phyloP scores from a whole-genome alignment of 2,329 filamentous ascomycete species.

The Fusarium pilosicola region DNA sequence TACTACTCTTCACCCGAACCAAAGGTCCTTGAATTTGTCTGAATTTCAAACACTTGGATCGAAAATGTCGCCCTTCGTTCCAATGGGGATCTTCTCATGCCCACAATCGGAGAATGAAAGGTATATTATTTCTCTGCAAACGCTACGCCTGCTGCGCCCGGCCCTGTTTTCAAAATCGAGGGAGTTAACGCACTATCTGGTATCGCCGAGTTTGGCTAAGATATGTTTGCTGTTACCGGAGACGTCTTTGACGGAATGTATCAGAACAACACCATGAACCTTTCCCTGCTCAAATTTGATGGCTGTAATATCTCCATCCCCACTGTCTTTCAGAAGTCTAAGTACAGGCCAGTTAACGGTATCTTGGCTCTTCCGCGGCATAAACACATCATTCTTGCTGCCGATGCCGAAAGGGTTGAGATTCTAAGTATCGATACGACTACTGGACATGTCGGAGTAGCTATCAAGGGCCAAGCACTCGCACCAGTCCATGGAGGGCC shows the following conservation, averaged over 20 bases:
- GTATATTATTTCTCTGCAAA: not conserved
- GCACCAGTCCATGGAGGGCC: not conserved
- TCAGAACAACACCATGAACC: not conserved
- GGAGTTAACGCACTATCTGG: not conserved
- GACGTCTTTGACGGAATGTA: not conserved
- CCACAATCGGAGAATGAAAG: not conserved
- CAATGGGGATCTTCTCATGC: not conserved
- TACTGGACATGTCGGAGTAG: not conserved
- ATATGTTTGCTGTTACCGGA: not conserved
- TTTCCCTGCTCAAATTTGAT: not conserved
- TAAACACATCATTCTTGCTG: slow-evolving; percentile 1
- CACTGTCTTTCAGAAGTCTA: not conserved
- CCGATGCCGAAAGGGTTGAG: not conserved
- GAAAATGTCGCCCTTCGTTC: not conserved
- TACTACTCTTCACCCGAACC: not conserved
- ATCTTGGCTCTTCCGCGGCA: not conserved
- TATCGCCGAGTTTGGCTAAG: not conserved
- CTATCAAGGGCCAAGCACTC: not conserved
- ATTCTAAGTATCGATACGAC: not conserved
- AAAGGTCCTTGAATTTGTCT: not conserved
- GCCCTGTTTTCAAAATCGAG: not conserved
- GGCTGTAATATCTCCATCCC: not conserved
- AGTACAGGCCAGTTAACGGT: not conserved
- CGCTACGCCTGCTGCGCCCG: rapidly evolving
- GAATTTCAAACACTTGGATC: not conserved